Percentiles rank a stretch among this genome's conserved stretches.
Evolutionary conservation across 2,329 filamentous ascomycete species (phyloP).

Genomic region (Aspergillus tanneri): DNA sequence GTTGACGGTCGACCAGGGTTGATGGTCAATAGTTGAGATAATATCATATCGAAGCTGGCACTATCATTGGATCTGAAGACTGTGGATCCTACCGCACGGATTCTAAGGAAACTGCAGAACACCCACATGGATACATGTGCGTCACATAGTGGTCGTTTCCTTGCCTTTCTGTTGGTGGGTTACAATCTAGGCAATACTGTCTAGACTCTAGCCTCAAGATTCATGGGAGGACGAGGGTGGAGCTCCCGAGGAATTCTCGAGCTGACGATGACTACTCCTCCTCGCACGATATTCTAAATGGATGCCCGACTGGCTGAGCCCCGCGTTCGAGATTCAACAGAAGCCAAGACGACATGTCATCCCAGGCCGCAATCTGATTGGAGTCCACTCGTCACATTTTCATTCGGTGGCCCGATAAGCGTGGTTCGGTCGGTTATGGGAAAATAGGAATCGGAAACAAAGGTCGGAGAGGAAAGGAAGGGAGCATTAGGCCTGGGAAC

Average conservation of each 20-base stretch:
- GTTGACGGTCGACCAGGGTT: background rate
- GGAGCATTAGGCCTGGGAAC: background rate
- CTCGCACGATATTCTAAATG: slow-evolving; percentile 7
- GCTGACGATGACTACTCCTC: background rate
- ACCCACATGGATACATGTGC: slow-evolving; percentile 18
- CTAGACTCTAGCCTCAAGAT: slow-evolving; percentile 14
- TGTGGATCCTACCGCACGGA: slow-evolving; percentile 17
- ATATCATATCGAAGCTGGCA: slow-evolving; percentile 11
- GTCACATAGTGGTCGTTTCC: slow-evolving; percentile 10
- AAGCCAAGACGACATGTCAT: slow-evolving; percentile 18
- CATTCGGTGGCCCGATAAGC: slow-evolving; percentile 16
- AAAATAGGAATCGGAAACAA: slow-evolving; percentile 5
- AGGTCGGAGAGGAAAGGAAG: background rate
- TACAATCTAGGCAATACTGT: slow-evolving; percentile 8
- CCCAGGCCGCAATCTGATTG: slow-evolving; percentile 13
- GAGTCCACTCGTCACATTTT: background rate
- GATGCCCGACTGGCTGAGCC: slow-evolving; percentile 16
- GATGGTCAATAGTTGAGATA: slow-evolving; percentile 1
- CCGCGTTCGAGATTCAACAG: slow-evolving; percentile 9
- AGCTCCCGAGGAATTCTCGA: background rate
- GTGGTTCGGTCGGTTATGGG: slow-evolving; percentile 22
- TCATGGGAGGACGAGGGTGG: background rate
- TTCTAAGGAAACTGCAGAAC: slow-evolving; percentile 9
- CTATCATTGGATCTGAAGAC: slow-evolving; percentile 16
- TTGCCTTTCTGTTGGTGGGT: slow-evolving; percentile 1